Evolutionary conservation across 2,329 filamentous ascomycete genomes (phyloP), one percentile per base, ranked within the genome.

Genomic region (Fusarium sp.): DNA sequence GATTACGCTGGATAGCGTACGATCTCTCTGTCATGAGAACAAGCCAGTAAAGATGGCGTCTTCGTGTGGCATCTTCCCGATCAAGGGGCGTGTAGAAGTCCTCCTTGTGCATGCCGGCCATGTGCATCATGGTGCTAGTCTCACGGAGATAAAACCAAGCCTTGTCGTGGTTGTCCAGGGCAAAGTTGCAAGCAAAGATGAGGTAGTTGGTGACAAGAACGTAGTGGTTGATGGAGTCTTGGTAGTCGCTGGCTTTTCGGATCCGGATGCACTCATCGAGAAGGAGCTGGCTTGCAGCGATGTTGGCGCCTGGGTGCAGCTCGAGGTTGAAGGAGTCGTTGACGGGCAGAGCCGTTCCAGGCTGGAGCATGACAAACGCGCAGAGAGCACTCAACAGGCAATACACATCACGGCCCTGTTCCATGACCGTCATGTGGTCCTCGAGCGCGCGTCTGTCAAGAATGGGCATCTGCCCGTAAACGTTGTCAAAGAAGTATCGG

Each of bases 131-230:
- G 7, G 93, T 95, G 2, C 91, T 92, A 7, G 93, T 92, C 82
- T 97, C 94, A 30, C 93, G 90, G 11, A 96, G 85, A 80, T 94
- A 91, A 79, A 91, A 95, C 93, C 94, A 96, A 2, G 93, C 93
- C 80, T 91, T 91, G 71, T 93, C 91, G 80, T 95, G 92, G 80
- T 91, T 87, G 71, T 95, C 92, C 56, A 94, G 84, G 40, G 90
- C 92, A 70, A 93, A 92, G 80, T 92, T 90, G 67, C 91, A 92
- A 40, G 90, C 92, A 76, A 94, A 95, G 30, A 96, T 81, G 80
- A 96, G 95, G 82, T 94, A 95, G 63, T 92, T 95, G n/a, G 92
- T 94, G 68, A 91, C 90, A 14, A 94, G 81, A 52, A 85, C 88
- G 76, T 90, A 90, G 68, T 89, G 81, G 10, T 85, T 89, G 9